phyloP scores from a whole-genome alignment of 1,139 yeast genomes.

The Yamadazyma oceani region DNA sequence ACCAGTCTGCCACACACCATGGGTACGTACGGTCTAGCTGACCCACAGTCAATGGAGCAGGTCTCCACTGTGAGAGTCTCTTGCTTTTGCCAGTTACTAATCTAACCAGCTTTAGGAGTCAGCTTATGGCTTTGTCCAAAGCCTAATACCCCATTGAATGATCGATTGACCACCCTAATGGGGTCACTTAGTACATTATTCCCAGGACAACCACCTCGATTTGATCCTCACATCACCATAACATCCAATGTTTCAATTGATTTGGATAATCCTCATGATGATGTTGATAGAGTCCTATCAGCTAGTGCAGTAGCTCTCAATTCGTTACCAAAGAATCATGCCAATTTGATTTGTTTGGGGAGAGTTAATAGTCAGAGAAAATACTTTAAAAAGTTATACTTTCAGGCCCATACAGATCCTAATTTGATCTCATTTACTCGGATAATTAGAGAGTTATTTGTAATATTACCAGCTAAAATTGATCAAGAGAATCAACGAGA shows the following conservation, averaged over 20 bases:
- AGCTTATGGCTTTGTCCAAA: constrained; percentile 81
- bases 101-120: constrained; percentile 36
- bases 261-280: constrained; percentile 43
- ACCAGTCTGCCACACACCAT: neutral
- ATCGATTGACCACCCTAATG: constrained; percentile 60
- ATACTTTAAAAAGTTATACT: constrained; percentile 63
- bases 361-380: constrained; percentile 40
- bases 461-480: constrained; percentile 38
- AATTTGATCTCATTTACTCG: constrained; percentile 65
- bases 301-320: constrained; percentile 66
- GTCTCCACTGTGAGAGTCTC: too few species aligned
- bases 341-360: constrained; percentile 39
- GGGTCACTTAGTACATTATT: constrained; percentile 66
- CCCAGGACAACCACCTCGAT: constrained; percentile 62
- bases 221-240: constrained; percentile 79
- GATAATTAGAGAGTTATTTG: constrained; percentile 70
- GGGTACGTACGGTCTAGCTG: constrained; percentile 7
- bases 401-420: constrained; percentile 55
- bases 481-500: constrained; percentile 36
- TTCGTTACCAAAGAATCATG: constrained; percentile 41
- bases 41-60: neutral
- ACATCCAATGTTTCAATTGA: constrained; percentile 58
- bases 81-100: too few species aligned
- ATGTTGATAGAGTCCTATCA: constrained; percentile 61
- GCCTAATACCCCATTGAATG: constrained; percentile 52